Percentiles rank a stretch among this genome's conserved stretches.
These are phyloP conservation scores for Manihot esculenta DNA, from an alignment of 441 rosid genomes.

Conservation along the genomic window DNA sequence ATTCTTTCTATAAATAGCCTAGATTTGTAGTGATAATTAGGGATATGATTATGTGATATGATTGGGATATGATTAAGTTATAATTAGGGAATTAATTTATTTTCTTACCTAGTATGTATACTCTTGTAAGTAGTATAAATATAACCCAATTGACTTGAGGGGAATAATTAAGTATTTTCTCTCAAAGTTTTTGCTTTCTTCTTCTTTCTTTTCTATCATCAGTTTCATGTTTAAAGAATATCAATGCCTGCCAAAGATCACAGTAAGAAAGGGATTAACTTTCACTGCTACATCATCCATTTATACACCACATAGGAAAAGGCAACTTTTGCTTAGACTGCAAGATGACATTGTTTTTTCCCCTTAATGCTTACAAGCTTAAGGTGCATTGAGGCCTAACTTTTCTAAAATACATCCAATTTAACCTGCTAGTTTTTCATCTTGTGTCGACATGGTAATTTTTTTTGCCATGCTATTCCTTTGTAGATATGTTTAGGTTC, in stretches of 20 bases:
- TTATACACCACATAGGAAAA: background rate
- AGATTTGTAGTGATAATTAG: no score
- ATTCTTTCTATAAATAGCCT: no score
- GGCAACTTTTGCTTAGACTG: background rate
- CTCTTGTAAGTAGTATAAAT: no score
- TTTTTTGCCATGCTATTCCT: background rate
- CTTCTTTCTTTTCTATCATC: no score
- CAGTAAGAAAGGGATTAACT: background rate
- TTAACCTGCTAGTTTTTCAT: background rate
- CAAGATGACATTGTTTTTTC: background rate
- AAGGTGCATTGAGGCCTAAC: background rate
- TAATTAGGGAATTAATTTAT: no score
- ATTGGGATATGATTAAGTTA: no score
- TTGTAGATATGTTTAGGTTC: background rate
- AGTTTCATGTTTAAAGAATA: no score
- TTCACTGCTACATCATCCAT: background rate
- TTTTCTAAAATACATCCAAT: background rate
- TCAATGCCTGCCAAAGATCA: background rate
- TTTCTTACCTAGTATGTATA: no score
- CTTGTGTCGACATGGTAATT: background rate
- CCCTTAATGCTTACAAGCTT: constrained; percentile 1
- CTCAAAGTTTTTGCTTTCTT: no score
- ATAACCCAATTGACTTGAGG: no score
- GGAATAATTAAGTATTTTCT: no score
- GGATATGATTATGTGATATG: no score